Conservation (phyloP, 2,329 filamentous ascomycete genomes). For the Diplodia corticola region DNA sequence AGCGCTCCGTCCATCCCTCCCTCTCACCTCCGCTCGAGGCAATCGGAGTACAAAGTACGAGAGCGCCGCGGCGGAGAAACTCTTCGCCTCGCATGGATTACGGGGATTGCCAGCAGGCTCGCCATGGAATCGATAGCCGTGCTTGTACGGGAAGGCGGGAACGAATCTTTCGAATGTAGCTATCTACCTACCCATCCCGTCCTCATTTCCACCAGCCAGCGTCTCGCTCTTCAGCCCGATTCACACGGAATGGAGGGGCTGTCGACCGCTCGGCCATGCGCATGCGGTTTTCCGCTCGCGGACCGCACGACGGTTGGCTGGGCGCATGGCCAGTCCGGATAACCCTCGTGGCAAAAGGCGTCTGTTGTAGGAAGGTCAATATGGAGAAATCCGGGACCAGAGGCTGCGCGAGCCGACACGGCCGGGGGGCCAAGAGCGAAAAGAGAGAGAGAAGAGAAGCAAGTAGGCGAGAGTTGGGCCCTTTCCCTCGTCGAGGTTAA, state of each 20-base stretch:
- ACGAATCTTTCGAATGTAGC: background rate
- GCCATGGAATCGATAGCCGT: too few relatives aligned
- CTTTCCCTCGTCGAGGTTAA: background rate
- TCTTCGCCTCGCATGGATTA: background rate
- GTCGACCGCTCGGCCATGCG: too few relatives aligned
- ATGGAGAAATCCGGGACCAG: constrained; percentile 9
- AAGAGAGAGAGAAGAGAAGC: too few relatives aligned
- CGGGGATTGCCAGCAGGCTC: too few relatives aligned
- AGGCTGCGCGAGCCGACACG: background rate
- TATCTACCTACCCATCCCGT: too few relatives aligned
- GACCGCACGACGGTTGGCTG: background rate
- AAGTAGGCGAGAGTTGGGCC: background rate
- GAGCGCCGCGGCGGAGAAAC: constrained; percentile 9
- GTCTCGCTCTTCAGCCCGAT: background rate
- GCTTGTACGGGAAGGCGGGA: background rate
- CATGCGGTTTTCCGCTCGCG: too few relatives aligned
- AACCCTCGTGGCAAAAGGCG: background rate
- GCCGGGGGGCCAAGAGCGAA: too few relatives aligned
- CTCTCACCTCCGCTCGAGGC: too few relatives aligned
- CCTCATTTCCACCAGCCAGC: constrained; percentile 12
- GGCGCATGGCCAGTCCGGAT: background rate
- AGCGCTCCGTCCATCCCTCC: too few relatives aligned
- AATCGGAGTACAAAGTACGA: too few relatives aligned
- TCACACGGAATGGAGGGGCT: too few relatives aligned
- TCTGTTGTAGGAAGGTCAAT: background rate